Evolutionary conservation across 2,329 filamentous ascomycete genomes (phyloP).

Genomic region (Epichloe gansuensis): DNA sequence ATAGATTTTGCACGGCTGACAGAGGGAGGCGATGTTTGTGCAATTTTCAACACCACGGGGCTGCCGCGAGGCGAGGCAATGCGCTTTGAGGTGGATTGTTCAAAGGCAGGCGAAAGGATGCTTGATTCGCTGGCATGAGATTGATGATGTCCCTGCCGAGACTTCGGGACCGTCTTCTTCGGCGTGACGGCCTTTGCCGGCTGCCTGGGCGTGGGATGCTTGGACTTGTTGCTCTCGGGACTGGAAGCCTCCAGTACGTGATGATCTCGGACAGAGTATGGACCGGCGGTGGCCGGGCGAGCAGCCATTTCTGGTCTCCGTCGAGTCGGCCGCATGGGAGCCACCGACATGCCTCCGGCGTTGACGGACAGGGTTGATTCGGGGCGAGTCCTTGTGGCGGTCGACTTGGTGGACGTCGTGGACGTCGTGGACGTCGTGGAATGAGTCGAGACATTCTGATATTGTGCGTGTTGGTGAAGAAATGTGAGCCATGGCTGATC

Average conservation of each 20-base stretch:
- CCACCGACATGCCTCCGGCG: slow-evolving; percentile 48
- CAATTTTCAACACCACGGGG: slow-evolving; percentile 26
- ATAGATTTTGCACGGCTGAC: slow-evolving; percentile 35
- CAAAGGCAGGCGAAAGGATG: slow-evolving; percentile 31
- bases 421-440: slow-evolving; percentile 1
- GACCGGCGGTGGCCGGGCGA: slow-evolving; percentile 52
- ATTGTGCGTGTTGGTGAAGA: slow-evolving; percentile 34
- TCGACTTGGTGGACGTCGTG: slow-evolving; percentile 19
- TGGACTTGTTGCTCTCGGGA: slow-evolving; percentile 34
- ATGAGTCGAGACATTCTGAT: slow-evolving; percentile 24
- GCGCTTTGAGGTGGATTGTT: slow-evolving; percentile 16
- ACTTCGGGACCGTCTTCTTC: slow-evolving; percentile 34
- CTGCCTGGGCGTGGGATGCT: slow-evolving; percentile 34
- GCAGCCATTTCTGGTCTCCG: slow-evolving; percentile 45
- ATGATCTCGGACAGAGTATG: slow-evolving; percentile 50
- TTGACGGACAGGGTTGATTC: slow-evolving; percentile 33
- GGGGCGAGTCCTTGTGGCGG: slow-evolving; percentile 27
- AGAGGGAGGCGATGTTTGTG: slow-evolving; percentile 17
- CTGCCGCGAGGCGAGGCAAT: slow-evolving; percentile 30
- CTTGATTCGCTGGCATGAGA: slow-evolving; percentile 40
- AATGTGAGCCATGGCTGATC: slow-evolving; percentile 52
- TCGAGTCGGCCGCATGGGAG: slow-evolving; percentile 49
- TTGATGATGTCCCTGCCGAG: slow-evolving; percentile 37
- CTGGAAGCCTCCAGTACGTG: slow-evolving; percentile 25
- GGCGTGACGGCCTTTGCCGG: slow-evolving; percentile 37